Conservation (phyloP, 2,329 filamentous ascomycete species). For the Microdochium nivale region DNA sequence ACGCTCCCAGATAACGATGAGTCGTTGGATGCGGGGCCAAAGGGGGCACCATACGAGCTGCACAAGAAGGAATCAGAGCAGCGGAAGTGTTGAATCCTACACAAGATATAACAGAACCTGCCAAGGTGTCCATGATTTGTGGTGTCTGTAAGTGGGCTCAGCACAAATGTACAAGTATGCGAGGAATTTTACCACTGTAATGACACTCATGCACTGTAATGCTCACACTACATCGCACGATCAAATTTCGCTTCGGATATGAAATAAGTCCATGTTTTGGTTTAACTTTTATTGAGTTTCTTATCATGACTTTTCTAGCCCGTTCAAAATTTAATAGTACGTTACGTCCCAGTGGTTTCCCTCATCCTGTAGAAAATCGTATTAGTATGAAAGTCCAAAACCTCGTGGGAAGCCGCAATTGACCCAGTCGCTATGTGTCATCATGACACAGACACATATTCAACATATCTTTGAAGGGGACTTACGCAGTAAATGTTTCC, state of each 20-base stretch:
- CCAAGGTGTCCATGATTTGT: no score
- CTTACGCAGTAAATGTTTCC: conserved; percentile 17
- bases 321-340: not conserved
- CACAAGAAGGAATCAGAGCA: not conserved
- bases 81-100: not conserved
- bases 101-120: no score
- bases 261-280: no score
- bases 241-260: no score
- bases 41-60: not conserved
- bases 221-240: no score
- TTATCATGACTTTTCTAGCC: not conserved
- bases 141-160: no score
- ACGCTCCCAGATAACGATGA: conserved; percentile 31
- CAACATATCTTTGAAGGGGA: no score
- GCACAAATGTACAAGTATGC: no score
- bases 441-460: not conserved
- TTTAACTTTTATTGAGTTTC: not conserved
- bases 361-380: not conserved
- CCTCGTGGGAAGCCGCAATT: no score
- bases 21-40: not conserved
- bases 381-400: not conserved
- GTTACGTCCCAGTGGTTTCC: conserved; percentile 2
- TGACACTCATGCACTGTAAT: not conserved
- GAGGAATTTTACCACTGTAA: no score
- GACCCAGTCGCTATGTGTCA: no score